Conservation (phyloP, 805 yeast species). For the Myxozyma melibiosi region DNA sequence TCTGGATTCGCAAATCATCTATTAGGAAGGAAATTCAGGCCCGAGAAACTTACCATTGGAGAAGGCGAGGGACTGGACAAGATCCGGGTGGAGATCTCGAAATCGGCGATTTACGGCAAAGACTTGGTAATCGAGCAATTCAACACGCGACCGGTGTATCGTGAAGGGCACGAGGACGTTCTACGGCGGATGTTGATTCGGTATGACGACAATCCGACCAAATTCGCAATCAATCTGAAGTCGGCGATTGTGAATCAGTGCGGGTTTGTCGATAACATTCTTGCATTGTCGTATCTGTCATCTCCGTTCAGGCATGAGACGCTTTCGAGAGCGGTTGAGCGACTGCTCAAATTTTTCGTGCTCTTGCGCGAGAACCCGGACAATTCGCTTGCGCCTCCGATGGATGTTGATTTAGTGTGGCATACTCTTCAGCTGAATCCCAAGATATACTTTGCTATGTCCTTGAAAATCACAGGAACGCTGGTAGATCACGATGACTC, state of each 20-base stretch:
- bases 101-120: neutral
- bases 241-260: slow-evolving; percentile 34
- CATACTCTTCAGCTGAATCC: slow-evolving; percentile 35
- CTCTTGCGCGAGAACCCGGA: slow-evolving; percentile 16
- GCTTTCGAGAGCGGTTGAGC: slow-evolving; percentile 12
- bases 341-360: slow-evolving; percentile 21
- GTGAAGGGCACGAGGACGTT: neutral
- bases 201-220: slow-evolving; percentile 29
- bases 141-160: neutral
- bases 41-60: neutral
- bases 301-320: slow-evolving; percentile 28
- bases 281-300: slow-evolving; percentile 29
- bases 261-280: slow-evolving; percentile 31
- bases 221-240: slow-evolving; percentile 24
- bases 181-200: slow-evolving; percentile 20
- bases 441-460: slow-evolving; percentile 3
- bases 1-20: slow-evolving; percentile 1
- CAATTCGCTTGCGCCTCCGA: slow-evolving; percentile 26
- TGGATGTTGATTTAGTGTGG: slow-evolving; percentile 36
- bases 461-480: slow-evolving; percentile 13
- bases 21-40: neutral
- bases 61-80: neutral
- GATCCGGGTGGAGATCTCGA: neutral
- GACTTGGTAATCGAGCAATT: neutral
- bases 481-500: slow-evolving; percentile 16